phyloP scores from a whole-genome alignment of 2,329 filamentous ascomycete species.

The Cladosporium sp. region DNA sequence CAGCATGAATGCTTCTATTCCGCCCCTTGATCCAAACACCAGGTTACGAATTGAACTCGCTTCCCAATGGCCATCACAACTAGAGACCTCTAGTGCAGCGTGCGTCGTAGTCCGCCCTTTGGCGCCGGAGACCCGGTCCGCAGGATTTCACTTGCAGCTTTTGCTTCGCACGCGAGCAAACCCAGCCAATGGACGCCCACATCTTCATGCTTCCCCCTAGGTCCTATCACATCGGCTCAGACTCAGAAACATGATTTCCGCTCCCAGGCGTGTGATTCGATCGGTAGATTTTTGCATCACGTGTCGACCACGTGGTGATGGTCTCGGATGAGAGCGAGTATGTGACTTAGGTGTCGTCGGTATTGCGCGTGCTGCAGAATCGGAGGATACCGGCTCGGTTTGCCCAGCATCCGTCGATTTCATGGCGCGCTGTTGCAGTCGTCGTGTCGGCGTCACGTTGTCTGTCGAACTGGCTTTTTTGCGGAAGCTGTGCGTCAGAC shows the following conservation, averaged over 20 bases:
- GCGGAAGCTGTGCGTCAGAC: not conserved
- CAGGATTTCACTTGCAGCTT: not conserved
- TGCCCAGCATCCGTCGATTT: not conserved
- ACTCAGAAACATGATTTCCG: not conserved
- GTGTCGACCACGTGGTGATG: not conserved
- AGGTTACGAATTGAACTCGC: not conserved
- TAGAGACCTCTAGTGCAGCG: not conserved
- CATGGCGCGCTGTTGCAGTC: not conserved
- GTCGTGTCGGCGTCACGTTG: not conserved
- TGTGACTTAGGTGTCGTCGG: not conserved
- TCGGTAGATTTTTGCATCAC: not conserved
- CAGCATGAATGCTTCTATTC: not conserved
- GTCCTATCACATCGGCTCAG: not conserved
- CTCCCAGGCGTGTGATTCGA: not conserved
- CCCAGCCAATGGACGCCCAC: not conserved
- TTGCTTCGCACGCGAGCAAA: not conserved
- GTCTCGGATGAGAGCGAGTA: not conserved
- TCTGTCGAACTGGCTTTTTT: not conserved
- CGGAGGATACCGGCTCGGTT: not conserved
- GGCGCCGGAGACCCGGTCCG: not conserved
- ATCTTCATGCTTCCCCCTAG: not conserved
- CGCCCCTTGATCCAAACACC: not conserved
- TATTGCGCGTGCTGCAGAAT: not conserved
- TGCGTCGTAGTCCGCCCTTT: not conserved
- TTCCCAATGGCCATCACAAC: not conserved